A percentile compares a stretch with the other conserved stretches of the same genome.
Evolutionary conservation across 495 filamentous ascomycete species (phyloP).

Genomic region (Trichoderma virens): DNA sequence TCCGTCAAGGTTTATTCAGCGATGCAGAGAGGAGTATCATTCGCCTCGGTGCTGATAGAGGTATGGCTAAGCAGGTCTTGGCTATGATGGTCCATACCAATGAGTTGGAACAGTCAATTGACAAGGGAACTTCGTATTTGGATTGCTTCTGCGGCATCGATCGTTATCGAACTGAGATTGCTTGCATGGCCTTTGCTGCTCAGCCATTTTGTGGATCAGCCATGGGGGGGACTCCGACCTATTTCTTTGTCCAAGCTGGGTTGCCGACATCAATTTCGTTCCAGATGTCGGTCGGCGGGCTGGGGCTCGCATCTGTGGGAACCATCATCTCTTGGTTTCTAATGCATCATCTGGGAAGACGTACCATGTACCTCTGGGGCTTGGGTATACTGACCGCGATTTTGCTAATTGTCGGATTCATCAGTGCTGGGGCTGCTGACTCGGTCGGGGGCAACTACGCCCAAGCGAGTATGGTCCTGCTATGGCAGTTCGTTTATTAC

Average conservation of each 20-base stretch:
- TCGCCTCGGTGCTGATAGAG: conserved; percentile 40
- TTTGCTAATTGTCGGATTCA: conserved; percentile 13
- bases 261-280: conserved; percentile 46
- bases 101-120: conserved; percentile 48
- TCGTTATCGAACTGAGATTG: conserved; percentile 54
- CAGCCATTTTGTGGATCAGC: conserved; percentile 41
- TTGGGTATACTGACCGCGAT: background rate
- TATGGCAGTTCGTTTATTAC: conserved; percentile 36
- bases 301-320: background rate
- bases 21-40: conserved; percentile 35
- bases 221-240: conserved; percentile 47
- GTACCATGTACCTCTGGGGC: conserved; percentile 8
- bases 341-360: conserved; percentile 2
- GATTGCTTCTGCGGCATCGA: conserved; percentile 57
- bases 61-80: conserved; percentile 20
- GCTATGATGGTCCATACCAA: conserved; percentile 66
- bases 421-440: conserved; percentile 17
- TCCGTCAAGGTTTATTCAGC: conserved; percentile 51
- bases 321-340: conserved; percentile 4
- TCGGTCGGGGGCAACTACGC: conserved; percentile 23
- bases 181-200: conserved; percentile 44
- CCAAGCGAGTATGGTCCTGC: conserved; percentile 18
- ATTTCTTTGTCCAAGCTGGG: conserved; percentile 61
- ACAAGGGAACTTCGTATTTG: conserved; percentile 44
- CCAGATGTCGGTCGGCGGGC: conserved; percentile 16